phyloP scores from a whole-genome alignment of 768 basidiomycete species.

The Amanita molliuscula region DNA sequence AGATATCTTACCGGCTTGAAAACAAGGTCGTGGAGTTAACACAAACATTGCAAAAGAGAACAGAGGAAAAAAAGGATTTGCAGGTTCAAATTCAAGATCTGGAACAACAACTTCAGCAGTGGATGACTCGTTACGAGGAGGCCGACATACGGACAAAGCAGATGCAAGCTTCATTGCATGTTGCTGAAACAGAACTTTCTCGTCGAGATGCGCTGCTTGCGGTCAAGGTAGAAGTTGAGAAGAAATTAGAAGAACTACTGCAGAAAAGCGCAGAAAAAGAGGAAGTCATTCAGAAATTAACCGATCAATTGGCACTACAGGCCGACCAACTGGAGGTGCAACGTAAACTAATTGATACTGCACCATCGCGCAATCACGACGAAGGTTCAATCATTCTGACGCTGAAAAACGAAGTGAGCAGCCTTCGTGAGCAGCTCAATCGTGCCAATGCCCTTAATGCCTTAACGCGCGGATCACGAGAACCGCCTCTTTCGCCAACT shows the following conservation, averaged over 20 bases:
- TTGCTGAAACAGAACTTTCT: constrained; percentile 59
- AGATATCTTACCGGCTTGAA: constrained; percentile 94
- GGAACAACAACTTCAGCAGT: constrained; percentile 78
- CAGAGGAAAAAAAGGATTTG: constrained; percentile 83
- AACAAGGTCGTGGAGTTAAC: constrained; percentile 99
- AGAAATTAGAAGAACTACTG: constrained; percentile 66
- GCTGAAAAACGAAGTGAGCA: constrained; percentile 88
- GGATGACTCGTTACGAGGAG: constrained; percentile 85
- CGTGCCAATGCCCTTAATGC: constrained; percentile 88
- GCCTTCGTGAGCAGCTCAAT: constrained; percentile 89
- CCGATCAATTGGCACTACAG: constrained; percentile 65
- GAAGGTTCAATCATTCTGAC: constrained; percentile 81
- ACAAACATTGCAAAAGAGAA: constrained; percentile 83
- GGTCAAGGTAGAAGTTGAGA: constrained; percentile 73
- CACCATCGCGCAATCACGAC: constrained; percentile 62
- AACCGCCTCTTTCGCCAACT: constrained; percentile 75
- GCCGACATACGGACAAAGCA: constrained; percentile 64
- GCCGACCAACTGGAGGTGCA: constrained; percentile 68
- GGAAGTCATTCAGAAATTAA: constrained; percentile 68
- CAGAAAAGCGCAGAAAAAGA: constrained; percentile 77
- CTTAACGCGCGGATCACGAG: constrained; percentile 66
- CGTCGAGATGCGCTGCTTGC: constrained; percentile 66
- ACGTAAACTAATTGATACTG: constrained; percentile 56
- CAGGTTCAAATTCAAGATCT: constrained; percentile 65
- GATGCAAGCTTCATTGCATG: constrained; percentile 57